Conservation (phyloP, 169 alveolate species). For the Perkinsus olseni region DNA sequence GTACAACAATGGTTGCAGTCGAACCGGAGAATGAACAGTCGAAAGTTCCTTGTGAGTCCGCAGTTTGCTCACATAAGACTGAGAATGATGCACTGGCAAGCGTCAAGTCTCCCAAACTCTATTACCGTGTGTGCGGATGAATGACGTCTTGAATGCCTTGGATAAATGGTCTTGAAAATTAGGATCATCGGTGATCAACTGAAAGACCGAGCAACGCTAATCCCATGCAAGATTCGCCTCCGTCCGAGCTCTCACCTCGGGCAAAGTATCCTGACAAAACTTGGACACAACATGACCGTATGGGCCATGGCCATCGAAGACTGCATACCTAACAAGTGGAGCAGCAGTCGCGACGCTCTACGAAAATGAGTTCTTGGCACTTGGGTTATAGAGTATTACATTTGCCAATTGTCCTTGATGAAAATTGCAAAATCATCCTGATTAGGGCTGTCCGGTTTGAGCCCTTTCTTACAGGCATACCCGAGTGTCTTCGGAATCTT, state of each 20-base stretch:
- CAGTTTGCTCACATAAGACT: neutral
- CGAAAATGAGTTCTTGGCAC: neutral
- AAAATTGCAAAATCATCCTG: slow-evolving; percentile 62
- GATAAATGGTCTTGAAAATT: neutral
- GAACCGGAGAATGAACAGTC: slow-evolving; percentile 40
- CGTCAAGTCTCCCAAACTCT: neutral
- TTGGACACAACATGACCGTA: slow-evolving; percentile 71
- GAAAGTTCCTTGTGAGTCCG: neutral
- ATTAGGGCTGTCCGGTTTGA: slow-evolving; percentile 75
- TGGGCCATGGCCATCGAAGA: slow-evolving; percentile 83
- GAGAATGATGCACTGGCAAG: neutral
- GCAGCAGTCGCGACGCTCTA: neutral
- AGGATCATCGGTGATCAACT: neutral
- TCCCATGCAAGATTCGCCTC: neutral
- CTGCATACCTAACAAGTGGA: slow-evolving; percentile 49
- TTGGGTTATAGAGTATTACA: neutral
- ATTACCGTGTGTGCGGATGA: neutral
- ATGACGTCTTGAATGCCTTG: neutral
- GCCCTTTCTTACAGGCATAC: slow-evolving; percentile 66
- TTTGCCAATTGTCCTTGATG: neutral
- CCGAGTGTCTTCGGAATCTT: slow-evolving; percentile 39
- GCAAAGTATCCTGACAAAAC: slow-evolving; percentile 60
- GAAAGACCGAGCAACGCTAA: neutral
- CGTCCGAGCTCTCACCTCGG: slow-evolving; percentile 10
- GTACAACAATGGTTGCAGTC: slow-evolving; percentile 38